phyloP scores from a whole-genome alignment of 176 grass and related monocot genomes.

The Thalia dealbata region DNA sequence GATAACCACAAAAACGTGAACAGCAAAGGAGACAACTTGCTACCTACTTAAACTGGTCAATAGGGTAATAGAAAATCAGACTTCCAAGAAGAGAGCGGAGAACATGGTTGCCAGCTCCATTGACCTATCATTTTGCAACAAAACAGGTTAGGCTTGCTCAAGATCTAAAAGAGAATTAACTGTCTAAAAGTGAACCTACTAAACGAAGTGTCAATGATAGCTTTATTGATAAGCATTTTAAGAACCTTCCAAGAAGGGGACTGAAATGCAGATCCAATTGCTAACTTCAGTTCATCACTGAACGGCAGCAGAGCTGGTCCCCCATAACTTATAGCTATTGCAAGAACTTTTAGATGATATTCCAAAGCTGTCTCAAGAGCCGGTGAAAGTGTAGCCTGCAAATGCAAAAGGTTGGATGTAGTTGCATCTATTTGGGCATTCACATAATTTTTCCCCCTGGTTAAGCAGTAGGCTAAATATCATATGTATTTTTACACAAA shows the following conservation, averaged over 20 bases:
- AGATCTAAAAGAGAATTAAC: constrained; percentile 11
- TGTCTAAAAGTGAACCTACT: background rate
- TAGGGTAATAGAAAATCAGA: constrained; percentile 64
- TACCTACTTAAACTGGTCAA: constrained; percentile 79
- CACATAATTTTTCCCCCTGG: too few relatives aligned
- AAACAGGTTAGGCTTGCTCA: constrained; percentile 1
- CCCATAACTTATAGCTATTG: constrained; percentile 73
- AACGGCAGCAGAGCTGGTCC: constrained; percentile 59
- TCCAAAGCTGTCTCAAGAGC: constrained; percentile 83
- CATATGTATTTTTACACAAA: constrained; percentile 16
- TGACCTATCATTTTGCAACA: constrained; percentile 50
- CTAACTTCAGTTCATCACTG: constrained; percentile 58
- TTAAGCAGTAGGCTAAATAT: too few relatives aligned
- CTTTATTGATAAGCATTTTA: constrained; percentile 11
- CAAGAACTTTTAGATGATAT: constrained; percentile 88
- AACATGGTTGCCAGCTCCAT: constrained; percentile 82
- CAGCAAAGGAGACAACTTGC: constrained; percentile 8
- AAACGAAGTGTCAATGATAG: constrained; percentile 7
- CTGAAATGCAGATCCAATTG: constrained; percentile 71
- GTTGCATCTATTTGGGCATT: too few relatives aligned
- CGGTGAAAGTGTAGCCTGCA: constrained; percentile 81
- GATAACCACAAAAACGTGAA: constrained; percentile 22
- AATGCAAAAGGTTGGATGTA: constrained; percentile 6
- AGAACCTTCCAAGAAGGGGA: constrained; percentile 92
- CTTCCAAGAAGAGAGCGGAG: constrained; percentile 82